Conservation (phyloP, 164 flowering plant species). For the Aristolochia contorta region DNA sequence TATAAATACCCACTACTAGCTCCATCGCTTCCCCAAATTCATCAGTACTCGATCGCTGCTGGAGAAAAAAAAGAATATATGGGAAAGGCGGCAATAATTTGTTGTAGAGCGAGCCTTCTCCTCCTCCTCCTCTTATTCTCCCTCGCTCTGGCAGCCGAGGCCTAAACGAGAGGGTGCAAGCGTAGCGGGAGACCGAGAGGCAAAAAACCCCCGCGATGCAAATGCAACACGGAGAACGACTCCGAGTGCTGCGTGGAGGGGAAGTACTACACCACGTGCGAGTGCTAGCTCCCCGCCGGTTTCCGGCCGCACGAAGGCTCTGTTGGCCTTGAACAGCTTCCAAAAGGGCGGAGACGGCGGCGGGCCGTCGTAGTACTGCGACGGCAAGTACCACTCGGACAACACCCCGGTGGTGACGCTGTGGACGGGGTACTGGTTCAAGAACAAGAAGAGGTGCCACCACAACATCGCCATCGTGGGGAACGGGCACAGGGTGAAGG, state of each 20-base stretch:
- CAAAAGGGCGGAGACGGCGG: constrained; percentile 8
- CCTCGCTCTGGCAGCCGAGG: no score
- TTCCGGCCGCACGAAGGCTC: constrained; percentile 2
- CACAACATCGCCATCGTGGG: constrained; percentile 2
- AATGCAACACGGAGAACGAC: constrained; percentile 2
- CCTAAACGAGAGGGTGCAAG: no score
- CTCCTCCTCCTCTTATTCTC: no score
- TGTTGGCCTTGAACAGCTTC: constrained; percentile 8
- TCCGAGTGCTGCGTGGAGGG: constrained; percentile 8
- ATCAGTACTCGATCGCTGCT: no score
- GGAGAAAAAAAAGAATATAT: no score
- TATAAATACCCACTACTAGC: no score
- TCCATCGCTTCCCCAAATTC: no score
- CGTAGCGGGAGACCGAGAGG: no score
- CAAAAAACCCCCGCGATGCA: no score
- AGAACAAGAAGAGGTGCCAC: background rate
- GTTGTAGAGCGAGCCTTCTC: no score
- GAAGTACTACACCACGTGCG: background rate
- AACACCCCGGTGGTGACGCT: constrained; percentile 5
- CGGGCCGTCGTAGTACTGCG: constrained; percentile 6
- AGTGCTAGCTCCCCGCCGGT: constrained; percentile 11
- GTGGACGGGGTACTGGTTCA: constrained; percentile 9
- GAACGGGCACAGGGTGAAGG: constrained; percentile 4
- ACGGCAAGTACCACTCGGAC: constrained; percentile 1
- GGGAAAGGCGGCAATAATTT: no score